Percentiles rank a stretch among this genome's conserved stretches.
Conservation (phyloP, 2,329 filamentous ascomycete genomes). For the Trichoderma semiorbis region DNA sequence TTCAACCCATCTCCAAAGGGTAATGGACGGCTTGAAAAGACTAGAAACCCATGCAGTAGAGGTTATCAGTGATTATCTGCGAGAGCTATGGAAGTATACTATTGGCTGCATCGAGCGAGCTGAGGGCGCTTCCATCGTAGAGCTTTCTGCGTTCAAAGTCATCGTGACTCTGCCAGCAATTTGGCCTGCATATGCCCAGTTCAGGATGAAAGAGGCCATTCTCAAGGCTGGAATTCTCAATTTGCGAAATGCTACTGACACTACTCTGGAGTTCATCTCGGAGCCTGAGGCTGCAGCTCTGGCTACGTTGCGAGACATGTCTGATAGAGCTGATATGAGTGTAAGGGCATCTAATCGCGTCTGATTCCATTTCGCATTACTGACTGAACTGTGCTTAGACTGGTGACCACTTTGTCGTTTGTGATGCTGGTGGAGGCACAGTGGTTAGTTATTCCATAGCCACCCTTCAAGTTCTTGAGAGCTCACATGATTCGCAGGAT, state of each 20-base stretch:
- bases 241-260: constrained; percentile 26
- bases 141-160: constrained; percentile 31
- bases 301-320: constrained; percentile 32
- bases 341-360: not conserved
- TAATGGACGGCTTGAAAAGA: not conserved
- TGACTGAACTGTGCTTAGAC: too few species aligned
- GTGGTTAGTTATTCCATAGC: constrained; percentile 29
- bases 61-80: constrained; percentile 33
- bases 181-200: constrained; percentile 40
- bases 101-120: constrained; percentile 27
- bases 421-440: constrained; percentile 38
- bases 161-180: constrained; percentile 45
- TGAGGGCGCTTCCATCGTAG: constrained; percentile 24
- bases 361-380: too few species aligned
- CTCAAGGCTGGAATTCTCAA: constrained; percentile 36
- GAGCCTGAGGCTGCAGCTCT: constrained; percentile 47
- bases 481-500: too few species aligned
- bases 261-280: constrained; percentile 34
- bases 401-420: constrained; percentile 30
- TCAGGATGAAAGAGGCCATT: constrained; percentile 36
- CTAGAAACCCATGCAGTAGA: constrained; percentile 26
- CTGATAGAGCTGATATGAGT: constrained; percentile 23
- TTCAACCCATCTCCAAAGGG: constrained; percentile 24
- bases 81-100: constrained; percentile 33
- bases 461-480: too few species aligned